These are phyloP conservation scores for Talaromyces funiculosus DNA, from an alignment of 2,329 filamentous ascomycete species.

Conservation along the genomic window DNA sequence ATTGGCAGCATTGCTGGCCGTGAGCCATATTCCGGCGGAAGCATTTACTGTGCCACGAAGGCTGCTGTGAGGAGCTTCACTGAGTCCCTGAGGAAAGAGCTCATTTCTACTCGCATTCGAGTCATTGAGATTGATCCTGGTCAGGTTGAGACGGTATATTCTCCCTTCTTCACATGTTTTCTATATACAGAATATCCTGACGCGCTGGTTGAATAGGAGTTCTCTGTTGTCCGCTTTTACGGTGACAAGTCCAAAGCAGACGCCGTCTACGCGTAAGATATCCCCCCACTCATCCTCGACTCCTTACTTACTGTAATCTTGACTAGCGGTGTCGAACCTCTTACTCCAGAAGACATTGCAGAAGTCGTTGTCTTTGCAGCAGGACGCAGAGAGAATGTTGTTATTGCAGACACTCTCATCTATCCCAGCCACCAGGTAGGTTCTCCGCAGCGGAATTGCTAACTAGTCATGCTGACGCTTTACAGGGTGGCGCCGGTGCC, in stretches of 20 bases:
- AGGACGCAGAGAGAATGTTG: slow-evolving; percentile 80
- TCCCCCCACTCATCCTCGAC: background rate
- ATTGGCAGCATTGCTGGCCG: slow-evolving; percentile 88
- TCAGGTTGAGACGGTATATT: slow-evolving; percentile 73
- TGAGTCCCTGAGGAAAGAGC: slow-evolving; percentile 73
- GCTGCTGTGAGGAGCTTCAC: slow-evolving; percentile 82
- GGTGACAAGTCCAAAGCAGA: slow-evolving; percentile 86
- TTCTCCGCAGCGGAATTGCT: background rate
- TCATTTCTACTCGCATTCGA: slow-evolving; percentile 72
- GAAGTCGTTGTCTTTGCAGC: slow-evolving; percentile 84
- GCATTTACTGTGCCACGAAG: slow-evolving; percentile 92
- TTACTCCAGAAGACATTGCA: slow-evolving; percentile 86
- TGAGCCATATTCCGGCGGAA: slow-evolving; percentile 76
- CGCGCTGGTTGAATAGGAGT: slow-evolving; percentile 52
- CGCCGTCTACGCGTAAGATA: slow-evolving; percentile 74
- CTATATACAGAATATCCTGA: background rate
- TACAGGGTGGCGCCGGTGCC: slow-evolving; percentile 12
- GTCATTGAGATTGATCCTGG: slow-evolving; percentile 87
- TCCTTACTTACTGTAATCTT: background rate
- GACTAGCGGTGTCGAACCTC: slow-evolving; percentile 64
- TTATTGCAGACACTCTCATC: slow-evolving; percentile 78
- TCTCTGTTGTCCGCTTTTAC: slow-evolving; percentile 80
- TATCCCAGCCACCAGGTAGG: slow-evolving; percentile 86
- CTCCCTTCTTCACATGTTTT: background rate
- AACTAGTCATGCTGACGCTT: background rate